Percentiles rank a stretch among this genome's conserved stretches.
phyloP scores from a whole-genome alignment of 2,329 filamentous ascomycete species.

The Moelleriella libera region DNA sequence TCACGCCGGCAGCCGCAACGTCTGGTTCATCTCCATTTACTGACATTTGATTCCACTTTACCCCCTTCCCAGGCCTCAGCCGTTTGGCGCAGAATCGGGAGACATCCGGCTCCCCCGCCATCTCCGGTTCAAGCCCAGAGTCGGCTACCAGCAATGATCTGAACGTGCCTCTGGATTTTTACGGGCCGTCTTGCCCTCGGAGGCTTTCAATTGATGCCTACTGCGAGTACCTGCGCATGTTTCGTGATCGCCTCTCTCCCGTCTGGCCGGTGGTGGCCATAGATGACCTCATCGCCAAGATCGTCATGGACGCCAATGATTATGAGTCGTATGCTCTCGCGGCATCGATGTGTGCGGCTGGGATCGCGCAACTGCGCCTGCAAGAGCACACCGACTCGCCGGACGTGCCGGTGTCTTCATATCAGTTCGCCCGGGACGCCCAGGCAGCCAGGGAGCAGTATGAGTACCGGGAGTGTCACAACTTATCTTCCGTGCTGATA shows the following conservation, averaged over 20 bases:
- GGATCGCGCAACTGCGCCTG: constrained; percentile 13
- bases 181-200: background rate
- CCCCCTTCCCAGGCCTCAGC: background rate
- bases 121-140: background rate
- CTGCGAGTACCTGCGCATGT: constrained; percentile 8
- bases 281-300: constrained; percentile 7
- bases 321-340: constrained; percentile 11
- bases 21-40: background rate
- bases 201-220: constrained; percentile 7
- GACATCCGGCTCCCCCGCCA: background rate
- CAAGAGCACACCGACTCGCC: constrained; percentile 7
- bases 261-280: constrained; percentile 12
- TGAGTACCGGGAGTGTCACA: constrained; percentile 9
- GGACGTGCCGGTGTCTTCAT: background rate
- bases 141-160: background rate
- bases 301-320: constrained; percentile 6
- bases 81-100: background rate
- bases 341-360: constrained; percentile 12
- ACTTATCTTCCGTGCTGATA: constrained; percentile 10
- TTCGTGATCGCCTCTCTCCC: constrained; percentile 7
- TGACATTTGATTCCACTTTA: background rate
- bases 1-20: background rate
- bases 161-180: background rate
- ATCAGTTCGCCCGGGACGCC: constrained; percentile 8
- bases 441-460: constrained; percentile 8